Base-by-base conservation (phyloP, 1,139 yeast species). In the Nakaseomyces bracarensis region DNA sequence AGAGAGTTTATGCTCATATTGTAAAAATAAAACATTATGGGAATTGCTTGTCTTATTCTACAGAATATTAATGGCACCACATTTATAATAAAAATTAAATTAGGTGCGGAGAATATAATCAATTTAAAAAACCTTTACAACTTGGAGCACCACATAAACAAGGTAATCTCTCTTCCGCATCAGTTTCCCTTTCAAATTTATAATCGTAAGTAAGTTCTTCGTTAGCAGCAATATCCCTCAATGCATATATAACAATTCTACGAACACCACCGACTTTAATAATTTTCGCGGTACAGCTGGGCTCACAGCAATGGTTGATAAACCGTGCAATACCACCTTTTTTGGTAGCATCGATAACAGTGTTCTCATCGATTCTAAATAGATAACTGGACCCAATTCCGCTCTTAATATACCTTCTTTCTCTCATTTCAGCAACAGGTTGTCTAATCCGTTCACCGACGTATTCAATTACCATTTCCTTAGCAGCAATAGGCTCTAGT, bases 391-490 rank as follows among this genome's bases (percentile, higher is more conserved):
- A 89, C 16, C 97, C 98, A 52, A 91, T 87, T 21, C 99, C 99
- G 1, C 93, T 84, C 51, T 84, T 77, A 49, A 86, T 66, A 58
- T 91, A 93, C 40, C 83, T 74, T 60, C 80, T 79, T 59, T 93
- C 99, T 41, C 98, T 72, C 54, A 85, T 77, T 55, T 93, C 98
- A 1, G 97, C 95, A 29, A 89, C 91, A 45, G 87, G 96, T 57
- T 89, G 96, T 46, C 98, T 71, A 27, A 93, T 80, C 46, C 94
- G 75, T 55, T 91, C 98, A 26, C 99, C 99, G n/a, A 91, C 97
- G 56, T 91, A 91, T 62, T 93, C 99, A 47, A 93, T 91, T 55
- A 91, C 89, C 96, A 91, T 91, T 63, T 91, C 98, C 52, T 82
- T 83, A 1, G 94, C 93, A 11, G 87, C 84, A 56, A 91, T 91